Evolutionary conservation across 371 early-diverging fungal species (phyloP).

Genomic region (Mucor saturninus): DNA sequence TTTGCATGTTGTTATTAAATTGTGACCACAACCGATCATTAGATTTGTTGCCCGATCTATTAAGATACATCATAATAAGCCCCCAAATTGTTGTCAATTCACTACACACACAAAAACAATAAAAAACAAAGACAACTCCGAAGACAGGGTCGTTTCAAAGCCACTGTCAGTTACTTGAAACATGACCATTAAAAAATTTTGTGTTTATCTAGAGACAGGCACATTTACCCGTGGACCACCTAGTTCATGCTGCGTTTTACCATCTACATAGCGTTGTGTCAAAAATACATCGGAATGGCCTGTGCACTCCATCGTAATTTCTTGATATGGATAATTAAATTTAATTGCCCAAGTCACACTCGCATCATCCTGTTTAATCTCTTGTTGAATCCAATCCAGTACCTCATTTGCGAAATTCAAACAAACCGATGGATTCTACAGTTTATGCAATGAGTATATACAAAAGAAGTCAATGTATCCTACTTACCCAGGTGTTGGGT

Average conservation of each 20-base stretch:
- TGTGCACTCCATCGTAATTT: conserved; percentile 35
- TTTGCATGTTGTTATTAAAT: neutral
- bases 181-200: conserved; percentile 18
- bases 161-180: conserved; percentile 12
- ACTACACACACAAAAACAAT: neutral
- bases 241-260: conserved; percentile 41
- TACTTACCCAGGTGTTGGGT: conserved; percentile 63
- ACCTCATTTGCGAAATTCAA: conserved; percentile 56
- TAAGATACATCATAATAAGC: too few relatives aligned
- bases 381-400: conserved; percentile 44
- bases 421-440: conserved; percentile 53
- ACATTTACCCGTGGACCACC: conserved; percentile 39
- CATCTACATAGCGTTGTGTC: conserved; percentile 51
- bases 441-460: too few relatives aligned
- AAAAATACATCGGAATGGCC: conserved; percentile 44
- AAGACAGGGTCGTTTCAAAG: neutral
- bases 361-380: conserved; percentile 46
- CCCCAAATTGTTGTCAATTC: too few relatives aligned
- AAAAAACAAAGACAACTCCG: neutral
- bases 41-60: too few relatives aligned
- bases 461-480: too few relatives aligned
- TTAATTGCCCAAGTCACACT: conserved; percentile 44
- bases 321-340: conserved; percentile 49
- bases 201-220: too few relatives aligned
- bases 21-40: neutral